phyloP scores from a whole-genome alignment of 106 monocot genomes.

The Agapanthus africanus region DNA sequence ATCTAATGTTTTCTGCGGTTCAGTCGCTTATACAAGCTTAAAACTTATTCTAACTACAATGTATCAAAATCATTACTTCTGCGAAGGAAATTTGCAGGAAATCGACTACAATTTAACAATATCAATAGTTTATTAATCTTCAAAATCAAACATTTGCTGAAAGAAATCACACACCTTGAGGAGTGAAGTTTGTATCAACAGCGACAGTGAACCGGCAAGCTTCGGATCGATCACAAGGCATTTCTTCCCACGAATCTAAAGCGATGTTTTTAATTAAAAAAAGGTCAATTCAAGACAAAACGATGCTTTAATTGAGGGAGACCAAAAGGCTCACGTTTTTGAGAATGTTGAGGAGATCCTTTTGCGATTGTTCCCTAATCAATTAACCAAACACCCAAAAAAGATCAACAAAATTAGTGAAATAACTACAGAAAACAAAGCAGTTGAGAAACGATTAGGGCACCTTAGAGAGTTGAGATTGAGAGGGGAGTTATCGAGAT shows the following conservation, averaged over 20 bases:
- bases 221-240: slow-evolving; percentile 89
- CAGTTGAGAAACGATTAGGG: not conserved
- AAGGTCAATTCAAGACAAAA: not conserved
- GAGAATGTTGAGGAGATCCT: slow-evolving; percentile 83
- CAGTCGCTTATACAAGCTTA: too few species aligned
- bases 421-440: not conserved
- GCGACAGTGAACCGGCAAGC: slow-evolving; percentile 75
- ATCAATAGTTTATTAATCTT: too few species aligned
- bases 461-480: slow-evolving; percentile 78
- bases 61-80: too few species aligned
- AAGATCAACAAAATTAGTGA: slow-evolving; percentile 3
- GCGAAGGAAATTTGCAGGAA: too few species aligned
- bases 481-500: slow-evolving; percentile 76
- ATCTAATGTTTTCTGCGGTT: too few species aligned
- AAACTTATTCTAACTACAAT: too few species aligned
- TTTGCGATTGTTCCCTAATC: slow-evolving; percentile 92
- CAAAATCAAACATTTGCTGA: too few species aligned
- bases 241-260: slow-evolving; percentile 84
- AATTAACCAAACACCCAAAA: slow-evolving; percentile 19
- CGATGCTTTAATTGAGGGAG: not conserved
- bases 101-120: too few species aligned
- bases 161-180: slow-evolving; percentile 50
- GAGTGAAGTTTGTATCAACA: slow-evolving; percentile 76
- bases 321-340: slow-evolving; percentile 35
- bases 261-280: not conserved